Evolutionary conservation across 768 basidiomycete species (phyloP).

Genomic region (Lactarius psammicola): DNA sequence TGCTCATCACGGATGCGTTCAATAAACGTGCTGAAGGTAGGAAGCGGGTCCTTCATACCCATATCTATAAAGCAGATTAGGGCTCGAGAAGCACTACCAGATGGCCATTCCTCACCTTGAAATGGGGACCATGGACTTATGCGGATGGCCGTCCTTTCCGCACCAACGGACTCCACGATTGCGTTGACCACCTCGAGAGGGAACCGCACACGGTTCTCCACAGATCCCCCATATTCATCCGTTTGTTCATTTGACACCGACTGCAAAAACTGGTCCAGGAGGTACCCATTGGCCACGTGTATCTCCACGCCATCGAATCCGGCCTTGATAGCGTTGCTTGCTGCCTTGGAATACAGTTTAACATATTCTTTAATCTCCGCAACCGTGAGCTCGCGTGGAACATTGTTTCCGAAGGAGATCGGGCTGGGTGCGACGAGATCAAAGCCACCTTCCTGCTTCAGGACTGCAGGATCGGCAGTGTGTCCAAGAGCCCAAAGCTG

Average conservation of each 20-base stretch:
- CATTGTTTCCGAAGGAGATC: constrained; percentile 38
- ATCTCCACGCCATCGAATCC: constrained; percentile 48
- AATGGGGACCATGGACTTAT: constrained; percentile 37
- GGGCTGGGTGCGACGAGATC: constrained; percentile 30
- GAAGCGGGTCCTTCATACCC: constrained; percentile 21
- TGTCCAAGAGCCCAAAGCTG: constrained; percentile 62
- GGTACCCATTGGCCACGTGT: constrained; percentile 33
- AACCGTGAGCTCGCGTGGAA: constrained; percentile 33
- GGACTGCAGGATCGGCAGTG: constrained; percentile 36
- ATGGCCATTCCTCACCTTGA: constrained; percentile 29
- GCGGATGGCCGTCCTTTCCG: constrained; percentile 40
- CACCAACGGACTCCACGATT: constrained; percentile 39
- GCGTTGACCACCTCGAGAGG: constrained; percentile 40
- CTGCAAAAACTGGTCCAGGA: constrained; percentile 42
- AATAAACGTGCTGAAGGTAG: constrained; percentile 10
- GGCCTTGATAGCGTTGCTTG: constrained; percentile 37
- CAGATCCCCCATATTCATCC: constrained; percentile 47
- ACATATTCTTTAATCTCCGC: constrained; percentile 32
- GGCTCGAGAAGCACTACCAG: too few species aligned
- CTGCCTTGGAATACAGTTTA: constrained; percentile 35
- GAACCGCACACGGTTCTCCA: constrained; percentile 46
- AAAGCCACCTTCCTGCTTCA: constrained; percentile 41
- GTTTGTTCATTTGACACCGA: constrained; percentile 38
- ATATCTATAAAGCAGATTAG: constrained; percentile 5
- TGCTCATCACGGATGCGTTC: constrained; percentile 12